Conservation (phyloP, 768 basidiomycete species). For the Lentinula detonsa region DNA sequence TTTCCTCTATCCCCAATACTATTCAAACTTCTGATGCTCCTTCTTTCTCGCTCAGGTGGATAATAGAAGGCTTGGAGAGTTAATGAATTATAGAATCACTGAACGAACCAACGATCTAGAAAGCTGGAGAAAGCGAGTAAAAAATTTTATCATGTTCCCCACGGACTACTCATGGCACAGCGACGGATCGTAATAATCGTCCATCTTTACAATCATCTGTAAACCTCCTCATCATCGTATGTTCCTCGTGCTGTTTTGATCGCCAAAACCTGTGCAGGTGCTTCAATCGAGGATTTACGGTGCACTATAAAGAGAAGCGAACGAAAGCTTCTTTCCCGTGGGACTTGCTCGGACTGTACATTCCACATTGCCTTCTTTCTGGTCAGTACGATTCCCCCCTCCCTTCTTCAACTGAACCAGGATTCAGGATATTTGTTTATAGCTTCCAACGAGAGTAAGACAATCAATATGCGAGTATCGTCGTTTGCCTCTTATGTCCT, state of each 20-base stretch:
- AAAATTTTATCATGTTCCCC: not conserved
- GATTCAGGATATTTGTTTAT: no score
- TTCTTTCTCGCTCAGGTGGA: not conserved
- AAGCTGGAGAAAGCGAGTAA: not conserved
- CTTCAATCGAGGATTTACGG: not conserved
- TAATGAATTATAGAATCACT: not conserved
- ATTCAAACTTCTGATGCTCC: not conserved
- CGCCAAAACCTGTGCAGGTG: not conserved
- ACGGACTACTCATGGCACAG: not conserved
- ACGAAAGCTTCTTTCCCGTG: not conserved
- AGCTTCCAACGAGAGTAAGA: not conserved
- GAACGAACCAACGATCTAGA: not conserved
- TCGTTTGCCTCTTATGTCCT: not conserved
- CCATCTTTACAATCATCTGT: not conserved
- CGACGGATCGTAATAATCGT: not conserved
- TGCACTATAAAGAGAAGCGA: not conserved
- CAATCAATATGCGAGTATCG: not conserved
- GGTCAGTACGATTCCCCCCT: not conserved
- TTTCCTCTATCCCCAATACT: no score
- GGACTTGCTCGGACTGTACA: not conserved
- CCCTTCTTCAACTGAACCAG: not conserved
- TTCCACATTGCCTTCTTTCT: not conserved
- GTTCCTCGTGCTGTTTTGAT: not conserved
- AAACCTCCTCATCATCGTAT: not conserved
- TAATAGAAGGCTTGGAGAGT: not conserved